phyloP scores from a whole-genome alignment of 441 rosid species.

The Arabidopsis lyrata region DNA sequence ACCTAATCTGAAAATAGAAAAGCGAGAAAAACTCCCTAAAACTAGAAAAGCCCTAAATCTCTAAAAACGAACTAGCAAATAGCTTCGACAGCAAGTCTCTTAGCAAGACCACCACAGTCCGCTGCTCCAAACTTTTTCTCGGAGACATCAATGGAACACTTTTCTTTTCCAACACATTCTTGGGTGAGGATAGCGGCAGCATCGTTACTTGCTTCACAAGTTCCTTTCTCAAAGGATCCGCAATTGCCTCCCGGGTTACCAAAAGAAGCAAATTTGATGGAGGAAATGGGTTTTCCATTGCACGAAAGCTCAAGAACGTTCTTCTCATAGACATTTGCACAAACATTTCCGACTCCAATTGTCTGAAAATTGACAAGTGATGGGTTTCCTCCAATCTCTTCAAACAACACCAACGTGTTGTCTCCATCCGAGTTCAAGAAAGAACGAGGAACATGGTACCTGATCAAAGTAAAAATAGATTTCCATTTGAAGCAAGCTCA shows the following conservation, averaged over 20 bases:
- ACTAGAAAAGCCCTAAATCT: background rate
- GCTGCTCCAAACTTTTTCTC: slow-evolving; percentile 49
- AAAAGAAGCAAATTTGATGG: slow-evolving; percentile 57
- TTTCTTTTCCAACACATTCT: slow-evolving; percentile 63
- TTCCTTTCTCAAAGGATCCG: slow-evolving; percentile 53
- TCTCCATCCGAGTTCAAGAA: slow-evolving; percentile 45
- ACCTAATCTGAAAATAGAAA: slow-evolving; percentile 6
- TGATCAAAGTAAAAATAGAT: background rate
- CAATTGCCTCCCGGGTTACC: slow-evolving; percentile 60
- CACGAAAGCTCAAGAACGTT: slow-evolving; percentile 62
- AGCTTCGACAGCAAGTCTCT: slow-evolving; percentile 60
- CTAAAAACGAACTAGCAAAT: slow-evolving; percentile 36
- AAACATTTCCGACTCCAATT: slow-evolving; percentile 39
- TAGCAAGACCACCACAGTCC: slow-evolving; percentile 35
- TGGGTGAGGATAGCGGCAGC: slow-evolving; percentile 4
- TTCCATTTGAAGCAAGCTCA: background rate
- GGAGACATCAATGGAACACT: slow-evolving; percentile 49
- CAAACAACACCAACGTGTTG: slow-evolving; percentile 69
- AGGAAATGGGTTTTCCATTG: slow-evolving; percentile 53
- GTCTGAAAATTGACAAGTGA: slow-evolving; percentile 54
- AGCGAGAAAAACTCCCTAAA: background rate
- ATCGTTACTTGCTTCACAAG: slow-evolving; percentile 45
- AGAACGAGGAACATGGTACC: slow-evolving; percentile 85
- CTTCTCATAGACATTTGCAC: slow-evolving; percentile 51
- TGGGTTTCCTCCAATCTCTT: slow-evolving; percentile 82